Evolutionary conservation across 106 monocot genomes (phyloP).

Genomic region (Narthecium ossifragum): DNA sequence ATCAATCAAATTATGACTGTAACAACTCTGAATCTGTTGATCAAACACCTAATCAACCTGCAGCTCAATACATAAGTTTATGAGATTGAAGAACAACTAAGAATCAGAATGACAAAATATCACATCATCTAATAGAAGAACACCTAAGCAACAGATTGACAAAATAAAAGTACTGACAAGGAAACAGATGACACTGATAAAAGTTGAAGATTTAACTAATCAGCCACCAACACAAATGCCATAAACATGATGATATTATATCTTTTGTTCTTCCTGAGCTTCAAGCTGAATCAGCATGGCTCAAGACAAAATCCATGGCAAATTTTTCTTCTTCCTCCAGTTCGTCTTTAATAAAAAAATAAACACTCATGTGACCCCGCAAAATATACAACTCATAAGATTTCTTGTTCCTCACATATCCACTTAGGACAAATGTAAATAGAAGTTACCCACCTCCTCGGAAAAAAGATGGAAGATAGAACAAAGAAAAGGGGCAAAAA

Average conservation of each 20-base stretch:
- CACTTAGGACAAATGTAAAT: not conserved
- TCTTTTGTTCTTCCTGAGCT: not conserved
- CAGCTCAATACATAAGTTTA: too few relatives aligned
- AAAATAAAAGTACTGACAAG: too few relatives aligned
- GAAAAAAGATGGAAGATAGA: not conserved
- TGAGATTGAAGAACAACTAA: too few relatives aligned
- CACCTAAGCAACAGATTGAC: too few relatives aligned
- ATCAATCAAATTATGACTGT: too few relatives aligned
- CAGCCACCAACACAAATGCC: too few relatives aligned
- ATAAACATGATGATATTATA: not conserved
- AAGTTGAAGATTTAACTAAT: too few relatives aligned
- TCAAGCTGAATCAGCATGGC: not conserved
- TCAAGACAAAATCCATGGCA: not conserved
- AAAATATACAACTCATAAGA: conserved; percentile 6
- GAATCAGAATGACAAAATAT: too few relatives aligned
- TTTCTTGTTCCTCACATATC: not conserved
- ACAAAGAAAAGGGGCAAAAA: not conserved
- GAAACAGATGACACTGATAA: too few relatives aligned
- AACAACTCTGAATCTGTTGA: too few relatives aligned
- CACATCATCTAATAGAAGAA: too few relatives aligned
- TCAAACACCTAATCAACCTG: too few relatives aligned
- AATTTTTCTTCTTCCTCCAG: not conserved
- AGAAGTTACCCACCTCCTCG: conserved; percentile 14
- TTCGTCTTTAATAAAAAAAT: not conserved
- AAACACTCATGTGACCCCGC: conserved; percentile 4